These are phyloP conservation scores for Diddensiella caesifluorescens DNA, from an alignment of 805 yeast species.

Conservation along the genomic window DNA sequence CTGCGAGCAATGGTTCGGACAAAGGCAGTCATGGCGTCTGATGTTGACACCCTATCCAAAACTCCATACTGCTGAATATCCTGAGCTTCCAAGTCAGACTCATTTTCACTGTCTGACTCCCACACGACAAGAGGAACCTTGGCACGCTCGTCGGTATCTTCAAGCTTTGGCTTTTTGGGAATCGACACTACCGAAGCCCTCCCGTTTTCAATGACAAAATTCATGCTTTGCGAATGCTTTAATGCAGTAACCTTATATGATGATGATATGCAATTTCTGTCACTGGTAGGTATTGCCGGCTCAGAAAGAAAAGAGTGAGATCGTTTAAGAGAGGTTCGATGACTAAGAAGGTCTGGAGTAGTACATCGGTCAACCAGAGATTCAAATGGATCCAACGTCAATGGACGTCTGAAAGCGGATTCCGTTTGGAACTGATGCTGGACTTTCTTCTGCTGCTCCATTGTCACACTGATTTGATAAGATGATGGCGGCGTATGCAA, in stretches of 20 bases:
- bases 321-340: no score
- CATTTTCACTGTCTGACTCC: slow-evolving; percentile 19
- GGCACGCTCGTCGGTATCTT: background rate
- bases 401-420: no score
- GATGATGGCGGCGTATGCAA: no score
- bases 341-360: no score
- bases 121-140: background rate
- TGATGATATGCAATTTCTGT: slow-evolving; percentile 2
- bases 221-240: slow-evolving; percentile 1
- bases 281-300: no score
- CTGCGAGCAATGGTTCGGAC: slow-evolving; percentile 23
- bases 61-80: slow-evolving; percentile 7
- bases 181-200: slow-evolving; percentile 1
- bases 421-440: no score
- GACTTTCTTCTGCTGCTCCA: no score
- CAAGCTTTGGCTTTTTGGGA: background rate
- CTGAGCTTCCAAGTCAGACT: slow-evolving; percentile 19
- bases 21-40: slow-evolving; percentile 24
- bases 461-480: no score
- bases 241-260: background rate
- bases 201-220: slow-evolving; percentile 7
- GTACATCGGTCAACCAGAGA: no score
- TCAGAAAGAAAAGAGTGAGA: no score
- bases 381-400: no score
- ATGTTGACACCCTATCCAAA: slow-evolving; percentile 6